A percentile compares a stretch with the other conserved stretches of the same genome.
These are phyloP conservation scores for Boletus vinaceobasis DNA, from an alignment of 768 basidiomycete species.

Conservation along the genomic window DNA sequence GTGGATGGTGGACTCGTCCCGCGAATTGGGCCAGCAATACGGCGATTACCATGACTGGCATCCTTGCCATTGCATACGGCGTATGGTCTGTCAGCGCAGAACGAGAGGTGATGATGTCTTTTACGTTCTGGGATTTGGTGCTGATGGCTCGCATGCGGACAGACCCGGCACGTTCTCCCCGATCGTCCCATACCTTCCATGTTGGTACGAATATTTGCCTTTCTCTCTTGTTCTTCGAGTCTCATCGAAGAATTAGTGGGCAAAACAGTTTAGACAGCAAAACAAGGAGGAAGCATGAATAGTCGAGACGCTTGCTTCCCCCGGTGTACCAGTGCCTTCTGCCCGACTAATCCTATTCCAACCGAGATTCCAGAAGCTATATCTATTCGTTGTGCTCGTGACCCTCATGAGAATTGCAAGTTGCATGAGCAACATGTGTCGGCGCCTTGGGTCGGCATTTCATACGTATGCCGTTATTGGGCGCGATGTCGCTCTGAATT, in stretches of 20 bases:
- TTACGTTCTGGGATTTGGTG: not conserved
- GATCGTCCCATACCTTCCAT: conserved; percentile 74
- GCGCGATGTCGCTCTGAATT: conserved; percentile 37
- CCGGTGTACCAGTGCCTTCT: not conserved
- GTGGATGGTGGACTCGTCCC: conserved; percentile 95
- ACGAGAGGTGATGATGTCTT: conserved; percentile 56
- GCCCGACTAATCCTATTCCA: not conserved
- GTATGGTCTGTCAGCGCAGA: conserved; percentile 74
- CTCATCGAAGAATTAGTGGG: conserved; percentile 38
- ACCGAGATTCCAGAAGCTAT: not conserved
- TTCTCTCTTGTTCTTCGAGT: not conserved
- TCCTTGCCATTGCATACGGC: conserved; percentile 61
- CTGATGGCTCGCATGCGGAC: conserved; percentile 7
- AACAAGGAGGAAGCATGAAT: conserved; percentile 12
- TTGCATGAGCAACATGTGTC: not conserved
- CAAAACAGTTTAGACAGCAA: conserved; percentile 44
- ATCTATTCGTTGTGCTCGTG: not conserved
- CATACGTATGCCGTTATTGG: conserved; percentile 32
- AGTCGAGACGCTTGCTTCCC: not conserved
- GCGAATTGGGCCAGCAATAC: conserved; percentile 90
- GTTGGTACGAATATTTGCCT: conserved; percentile 47
- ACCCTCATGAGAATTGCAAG: not conserved
- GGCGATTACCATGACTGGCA: conserved; percentile 64
- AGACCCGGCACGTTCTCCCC: conserved; percentile 62
- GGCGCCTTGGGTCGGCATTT: not conserved